Base-by-base conservation (phyloP, 2,329 filamentous ascomycete species). In the Penicillium sp. region DNA sequence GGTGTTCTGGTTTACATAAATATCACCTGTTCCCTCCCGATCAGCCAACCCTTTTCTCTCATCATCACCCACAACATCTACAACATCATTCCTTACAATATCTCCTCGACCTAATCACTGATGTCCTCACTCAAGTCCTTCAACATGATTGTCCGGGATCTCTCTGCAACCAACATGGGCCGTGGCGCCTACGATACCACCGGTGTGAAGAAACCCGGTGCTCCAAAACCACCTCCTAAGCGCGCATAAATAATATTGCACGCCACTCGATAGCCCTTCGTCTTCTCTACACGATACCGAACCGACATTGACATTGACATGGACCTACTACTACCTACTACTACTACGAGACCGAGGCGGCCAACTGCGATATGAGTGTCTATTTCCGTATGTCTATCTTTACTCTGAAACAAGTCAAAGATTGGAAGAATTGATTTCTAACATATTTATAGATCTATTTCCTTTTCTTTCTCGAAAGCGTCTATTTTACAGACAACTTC, bases 141-240 rank as follows among this genome's bases (percentile, higher is more conserved):
- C 66, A 59, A 68, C 61, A 40, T 77, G 74, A 74, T 76, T 60
- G 65, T 71, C 50, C 68, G 72, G 63, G 73, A 71, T 59, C 64
- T 70, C 40, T 73, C 70, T 53, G 69, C 71, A 51, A 72, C 67
- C 67, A 78, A 79, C 66, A 79, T 79, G 77, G 78, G 77, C 59
- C 74, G 78, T 61, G 78, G 78, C 57, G 77, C 75, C 57, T 80
- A 80, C 60, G 78, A 80, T 62, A 80, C 78, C 42, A 80, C 78
- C 6, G 78, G 78, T 26, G 76, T 79, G 21, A 76, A 77, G 62
- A 79, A 79, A 67, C 78, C 77, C 45, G 68, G 68, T 46, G 68
- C 67, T 60, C 71, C 73, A 57, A 75, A 76, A 63, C 77, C 77
- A 60, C 74, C 74, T 46, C 74, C 75, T 38, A 72, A 64, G 45